These are phyloP conservation scores for Pseudogymnoascus sp. DNA, from an alignment of 2,329 filamentous ascomycete genomes.

Conservation along the genomic window DNA sequence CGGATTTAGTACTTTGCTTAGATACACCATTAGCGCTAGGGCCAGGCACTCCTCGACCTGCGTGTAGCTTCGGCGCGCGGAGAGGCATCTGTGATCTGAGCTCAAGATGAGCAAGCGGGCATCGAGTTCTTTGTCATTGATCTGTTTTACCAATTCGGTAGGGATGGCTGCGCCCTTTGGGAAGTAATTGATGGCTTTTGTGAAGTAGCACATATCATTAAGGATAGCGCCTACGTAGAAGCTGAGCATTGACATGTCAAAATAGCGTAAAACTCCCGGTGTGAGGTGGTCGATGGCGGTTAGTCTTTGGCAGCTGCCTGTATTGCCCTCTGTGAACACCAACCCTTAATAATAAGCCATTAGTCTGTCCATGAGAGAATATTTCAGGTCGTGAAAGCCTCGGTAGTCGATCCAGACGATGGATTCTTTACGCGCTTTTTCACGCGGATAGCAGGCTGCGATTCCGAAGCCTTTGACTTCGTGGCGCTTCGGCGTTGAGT, in stretches of 20 bases:
- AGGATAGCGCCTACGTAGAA: background rate
- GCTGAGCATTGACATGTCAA: background rate
- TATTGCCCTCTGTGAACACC: background rate
- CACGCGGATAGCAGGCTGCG: background rate
- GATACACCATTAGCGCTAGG: background rate
- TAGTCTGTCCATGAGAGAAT: background rate
- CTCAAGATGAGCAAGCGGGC: background rate
- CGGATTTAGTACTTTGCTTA: background rate
- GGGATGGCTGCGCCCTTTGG: background rate
- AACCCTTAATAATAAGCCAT: background rate
- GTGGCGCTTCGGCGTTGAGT: background rate
- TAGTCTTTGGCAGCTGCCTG: background rate
- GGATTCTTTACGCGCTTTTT: background rate
- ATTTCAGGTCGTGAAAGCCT: background rate
- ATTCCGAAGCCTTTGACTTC: background rate
- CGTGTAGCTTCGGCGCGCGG: background rate
- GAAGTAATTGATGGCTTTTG: background rate
- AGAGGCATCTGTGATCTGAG: background rate
- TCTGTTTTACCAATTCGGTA: background rate
- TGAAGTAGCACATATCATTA: background rate
- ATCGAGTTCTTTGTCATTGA: background rate
- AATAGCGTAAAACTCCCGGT: background rate
- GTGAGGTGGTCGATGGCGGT: background rate
- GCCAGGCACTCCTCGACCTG: background rate
- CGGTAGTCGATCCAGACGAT: background rate